Evolutionary conservation across 352 stramenopile species (phyloP), one percentile per base, ranked within the genome.

Genomic region (Phytophthora hybrid): DNA sequence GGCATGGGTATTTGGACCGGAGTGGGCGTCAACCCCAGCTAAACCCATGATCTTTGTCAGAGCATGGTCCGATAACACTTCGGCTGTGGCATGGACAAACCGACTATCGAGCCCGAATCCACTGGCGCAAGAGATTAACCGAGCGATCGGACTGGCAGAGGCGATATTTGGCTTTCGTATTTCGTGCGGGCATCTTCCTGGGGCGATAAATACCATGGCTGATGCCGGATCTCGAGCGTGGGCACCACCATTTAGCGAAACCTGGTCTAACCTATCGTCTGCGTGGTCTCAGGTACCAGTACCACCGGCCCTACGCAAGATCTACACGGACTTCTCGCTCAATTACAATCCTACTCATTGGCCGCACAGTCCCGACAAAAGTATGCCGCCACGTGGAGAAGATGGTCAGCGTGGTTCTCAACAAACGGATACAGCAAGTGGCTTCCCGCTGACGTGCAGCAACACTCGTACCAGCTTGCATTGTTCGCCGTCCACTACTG

Each of bases 211-310:
- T n/a, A 14, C 14, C 3, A n/a, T 60, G 1, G 57, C 34, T 3
- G 57, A 73, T 55, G 57, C 37, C 29, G 58, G 57, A 37, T 67
- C 58, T 4, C 55, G 66, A 13, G 21, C 49, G 26, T 60, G 32
- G 46, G 62, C 47, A 34, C 1, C 32, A 53, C 29, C 37, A 5
- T 53, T 26, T 19, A 19, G 26, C 6, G 21, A 47, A 5, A 16
- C 26, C 16, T 73, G 66, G 57, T 51, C 66, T 73, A 73, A 73
- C 66, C 21, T 59, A 3, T 44, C 54, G 16, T 73, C 9, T 32
- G 39, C 29, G 29, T 68, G 66, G 66, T 52, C 23, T 58, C 57
- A 68, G 52, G 44, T 37, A 2, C 34, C 26, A 41, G 13, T 73
- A 1, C 26, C 66, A 29, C 3, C 19, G 29, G 39, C 6, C 26